Evolutionary conservation across 2,329 filamentous ascomycete species (phyloP).

Genomic region (Emmonsiellopsis sp.): DNA sequence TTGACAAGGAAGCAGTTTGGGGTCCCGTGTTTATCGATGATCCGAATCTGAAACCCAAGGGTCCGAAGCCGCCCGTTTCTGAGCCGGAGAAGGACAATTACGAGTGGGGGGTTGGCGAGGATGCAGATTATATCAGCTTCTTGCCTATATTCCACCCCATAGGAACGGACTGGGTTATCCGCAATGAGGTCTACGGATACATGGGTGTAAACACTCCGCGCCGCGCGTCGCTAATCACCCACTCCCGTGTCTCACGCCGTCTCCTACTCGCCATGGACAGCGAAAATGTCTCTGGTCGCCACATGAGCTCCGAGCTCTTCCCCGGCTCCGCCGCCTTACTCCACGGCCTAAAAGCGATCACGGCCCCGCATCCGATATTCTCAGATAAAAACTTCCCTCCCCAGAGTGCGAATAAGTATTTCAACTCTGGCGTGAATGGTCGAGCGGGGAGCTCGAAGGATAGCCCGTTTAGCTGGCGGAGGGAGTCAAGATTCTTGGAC

Average conservation of each 20-base stretch:
- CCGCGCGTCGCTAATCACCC: conserved; percentile 68
- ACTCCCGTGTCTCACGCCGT: conserved; percentile 62
- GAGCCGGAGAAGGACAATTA: conserved; percentile 58
- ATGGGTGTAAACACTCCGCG: conserved; percentile 53
- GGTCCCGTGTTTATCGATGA: conserved; percentile 53
- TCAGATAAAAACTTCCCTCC: conserved; percentile 62
- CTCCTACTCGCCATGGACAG: conserved; percentile 69
- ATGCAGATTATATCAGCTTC: conserved; percentile 65
- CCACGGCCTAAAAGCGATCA: conserved; percentile 71
- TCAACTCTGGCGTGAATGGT: conserved; percentile 25
- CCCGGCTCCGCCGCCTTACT: conserved; percentile 63
- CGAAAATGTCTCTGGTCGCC: conserved; percentile 63
- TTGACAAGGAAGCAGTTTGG: conserved; percentile 55
- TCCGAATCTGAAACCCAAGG: conserved; percentile 47
- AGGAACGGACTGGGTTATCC: conserved; percentile 57
- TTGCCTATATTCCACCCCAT: conserved; percentile 71
- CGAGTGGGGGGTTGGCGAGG: conserved; percentile 67
- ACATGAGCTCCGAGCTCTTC: conserved; percentile 74
- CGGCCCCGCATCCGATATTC: conserved; percentile 69
- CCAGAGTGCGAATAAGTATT: conserved; percentile 20
- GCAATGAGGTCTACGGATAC: conserved; percentile 29
- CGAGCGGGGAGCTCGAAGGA: conserved; percentile 23
- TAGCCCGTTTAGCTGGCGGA: conserved; percentile 25
- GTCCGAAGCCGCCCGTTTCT: conserved; percentile 52
- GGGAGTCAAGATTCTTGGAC: conserved; percentile 24